Evolutionary conservation across 2,329 filamentous ascomycete species (phyloP), one percentile per base, ranked within the genome.

Genomic region (Cladosporium colombiae): DNA sequence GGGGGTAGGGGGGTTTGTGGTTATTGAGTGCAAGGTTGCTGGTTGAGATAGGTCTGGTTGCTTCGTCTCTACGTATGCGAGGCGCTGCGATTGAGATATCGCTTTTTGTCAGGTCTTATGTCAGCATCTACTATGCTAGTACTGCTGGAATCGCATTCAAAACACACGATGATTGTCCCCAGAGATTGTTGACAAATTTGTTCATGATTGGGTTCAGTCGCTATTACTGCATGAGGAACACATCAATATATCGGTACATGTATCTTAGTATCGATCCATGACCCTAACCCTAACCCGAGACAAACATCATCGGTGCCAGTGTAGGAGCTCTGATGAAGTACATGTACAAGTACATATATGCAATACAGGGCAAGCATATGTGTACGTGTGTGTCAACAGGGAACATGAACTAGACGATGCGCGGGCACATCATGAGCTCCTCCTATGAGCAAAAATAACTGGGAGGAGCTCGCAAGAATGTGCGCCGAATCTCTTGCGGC

Each of bases 1-100:
- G 11, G 31, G 29, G 13, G 33, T 18, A 2, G 59, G 44, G 21
- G 37, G 59, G 31, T 62, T 62, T 27, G 44, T 27, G 40, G 46
- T 53, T 25, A 11, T 62, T n/a, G 59, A 62, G 44, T 62, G 59
- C 21, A 53, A 7, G 46, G n/a, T 62, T 52, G 59, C 40, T 35
- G 58, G 16, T 16, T 61, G 18, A 49, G 11, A n/a, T 31, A 35
- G 8, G 33, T 14, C 13, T 35, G 13, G 33, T 35, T 35, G 33
- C 40, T 46, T 33, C n/a, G n/a, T n/a, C n/a, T n/a, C n/a, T n/a
- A n/a, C n/a, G n/a, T n/a, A n/a, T n/a, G n/a, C n/a, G n/a, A n/a
- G n/a, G n/a, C n/a, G n/a, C n/a, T n/a, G n/a, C n/a, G n/a, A n/a
- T n/a, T n/a, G n/a, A n/a, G n/a, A n/a, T n/a, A n/a, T n/a, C n/a